These are phyloP conservation scores for Myxozyma vanderwaltii DNA, from an alignment of 805 yeast genomes.

Conservation along the genomic window DNA sequence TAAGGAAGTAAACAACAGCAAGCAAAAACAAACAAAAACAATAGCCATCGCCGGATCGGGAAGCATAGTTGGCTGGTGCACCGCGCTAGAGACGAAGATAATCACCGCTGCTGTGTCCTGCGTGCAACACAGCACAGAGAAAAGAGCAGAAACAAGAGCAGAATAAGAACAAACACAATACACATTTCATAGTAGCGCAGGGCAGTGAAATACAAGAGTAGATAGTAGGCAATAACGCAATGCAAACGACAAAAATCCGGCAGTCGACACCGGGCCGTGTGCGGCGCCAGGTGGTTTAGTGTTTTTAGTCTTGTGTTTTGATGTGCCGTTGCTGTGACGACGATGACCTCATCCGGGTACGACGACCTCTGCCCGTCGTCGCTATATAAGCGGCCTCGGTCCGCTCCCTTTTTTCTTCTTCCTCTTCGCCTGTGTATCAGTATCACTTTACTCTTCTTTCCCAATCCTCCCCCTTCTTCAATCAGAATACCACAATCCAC, in stretches of 20 bases:
- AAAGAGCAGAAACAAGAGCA: too few species aligned
- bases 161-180: too few species aligned
- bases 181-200: not conserved
- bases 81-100: not conserved
- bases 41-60: conserved; percentile 11
- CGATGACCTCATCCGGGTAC: conserved; percentile 16
- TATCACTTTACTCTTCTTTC: not conserved
- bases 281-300: not conserved
- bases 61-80: conserved; percentile 4
- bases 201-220: not conserved
- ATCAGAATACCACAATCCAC: not conserved
- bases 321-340: conserved; percentile 20
- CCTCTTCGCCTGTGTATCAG: not conserved
- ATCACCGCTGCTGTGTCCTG: too few species aligned
- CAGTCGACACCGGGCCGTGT: not conserved
- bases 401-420: not conserved
- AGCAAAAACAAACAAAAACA: not conserved
- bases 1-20: not conserved
- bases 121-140: too few species aligned
- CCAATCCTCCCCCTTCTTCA: not conserved
- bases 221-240: not conserved
- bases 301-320: not conserved
- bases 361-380: not conserved
- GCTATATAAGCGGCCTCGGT: not conserved
- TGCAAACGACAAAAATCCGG: too few species aligned